Base-by-base conservation (phyloP, 805 yeast species). In the Maudiozyma saulgeensis region DNA sequence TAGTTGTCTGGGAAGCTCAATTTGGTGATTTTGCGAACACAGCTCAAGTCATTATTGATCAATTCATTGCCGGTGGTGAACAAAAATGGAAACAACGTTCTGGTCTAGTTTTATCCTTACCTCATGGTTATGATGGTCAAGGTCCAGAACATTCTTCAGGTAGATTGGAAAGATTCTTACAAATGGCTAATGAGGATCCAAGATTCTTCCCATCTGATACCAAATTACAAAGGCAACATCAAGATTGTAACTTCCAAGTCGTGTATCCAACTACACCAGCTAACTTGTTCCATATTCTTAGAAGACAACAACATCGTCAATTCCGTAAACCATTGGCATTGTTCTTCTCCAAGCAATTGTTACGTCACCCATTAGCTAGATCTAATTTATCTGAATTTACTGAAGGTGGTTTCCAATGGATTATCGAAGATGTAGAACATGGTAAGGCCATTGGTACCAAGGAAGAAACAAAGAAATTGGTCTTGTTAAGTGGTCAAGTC, bases 71-170 rank as follows among this genome's bases (percentile, higher is more conserved):
- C 43, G 87, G 90, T 67, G 99, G 95, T 69, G 99, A 93, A 75
- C 80, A 90, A 58, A 93, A 93, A 75, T 93, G 99, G 99, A 86
- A 87, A 69, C 99, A 93, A 78, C 86, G 99, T 74, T 87, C 96
- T 13, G 99, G 99, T 68, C 68, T 93, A 52, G 96, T 93, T 38
- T 73, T 93, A 60, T 87, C 97, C 3, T 78, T 93, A 71, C 99
- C 99, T 51, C 99, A 93, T 69, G 99, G 99, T 75, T 93, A 90
- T 70, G 99, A 93, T 69, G 99, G 99, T 58, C 99, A 93, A 76
- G 99, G 99, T 64, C 98, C 99, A 57, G 99, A 93, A 76, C 99
- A 93, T 74, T 93, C 99, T 26, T 87, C 96, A 50, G 98, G 96
- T 63, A 84, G 98, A 79, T 72, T 93, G 49, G 99, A 93, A 76